Base-by-base conservation (phyloP, 140 eudicot species). In the Ambrosia hybrid region DNA sequence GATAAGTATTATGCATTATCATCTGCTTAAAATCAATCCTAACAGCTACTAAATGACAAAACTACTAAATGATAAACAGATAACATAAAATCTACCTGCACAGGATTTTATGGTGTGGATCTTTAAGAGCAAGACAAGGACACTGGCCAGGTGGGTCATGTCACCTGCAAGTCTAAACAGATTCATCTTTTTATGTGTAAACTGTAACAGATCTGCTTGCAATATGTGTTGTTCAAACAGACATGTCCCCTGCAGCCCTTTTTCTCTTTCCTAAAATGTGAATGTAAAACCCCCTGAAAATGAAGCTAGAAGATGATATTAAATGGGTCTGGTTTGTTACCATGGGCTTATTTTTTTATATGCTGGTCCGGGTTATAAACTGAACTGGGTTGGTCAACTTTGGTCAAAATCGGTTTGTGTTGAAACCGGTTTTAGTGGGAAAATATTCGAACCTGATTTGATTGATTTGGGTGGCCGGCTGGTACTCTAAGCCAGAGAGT, bases 61-160 rank as follows among this genome's bases (percentile, higher is more conserved):
- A 48, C n/a, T 51, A 33, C 51, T 10, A 53, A 57, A n/a, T 9
- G 41, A 72, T 59, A 34, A 17, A 57, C 56, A 26, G n/a, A 5
- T 13, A 45, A 34, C 52, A 68, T 8, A 45, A 68, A 51, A 51
- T 39, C 49, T 84, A 87, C 97, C 97, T 72, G 96, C 97, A 70
- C 97, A 91, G 12, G 97, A 91, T 85, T 91, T 91, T 73, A 91
- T 91, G 8, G 97, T 91, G 74, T 91, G 97, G 62, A 91, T 91
- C 90, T 91, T 88, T 60, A 91, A 89, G 36, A 91, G 96, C 85
- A 91, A 80, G 53, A 91, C 97, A 66, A 91, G 93, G 38, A 91
- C 91, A 78, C 97, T 91, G 51, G 89, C 90, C 49, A 91, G 78
- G 88, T 91, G 97, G 76, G 96, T 91, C 97, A 91, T 91, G 30